Conservation (phyloP, 1,284 basidiomycete species). For the Phylloporus sp. region DNA sequence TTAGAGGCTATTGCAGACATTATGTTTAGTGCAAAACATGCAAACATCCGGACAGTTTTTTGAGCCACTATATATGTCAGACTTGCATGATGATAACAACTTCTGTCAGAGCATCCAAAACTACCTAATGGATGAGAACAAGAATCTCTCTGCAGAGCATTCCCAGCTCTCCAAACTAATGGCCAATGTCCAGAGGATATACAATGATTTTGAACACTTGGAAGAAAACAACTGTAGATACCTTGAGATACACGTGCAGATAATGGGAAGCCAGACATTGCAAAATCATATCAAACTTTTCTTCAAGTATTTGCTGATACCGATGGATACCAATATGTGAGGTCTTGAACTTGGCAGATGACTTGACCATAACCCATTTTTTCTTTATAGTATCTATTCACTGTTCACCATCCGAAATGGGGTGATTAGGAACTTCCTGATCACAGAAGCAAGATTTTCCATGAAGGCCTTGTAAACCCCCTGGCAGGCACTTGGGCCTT, state of each 20-base stretch:
- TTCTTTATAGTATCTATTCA: slow-evolving; percentile 32
- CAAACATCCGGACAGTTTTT: too few relatives aligned
- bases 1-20: too few relatives aligned
- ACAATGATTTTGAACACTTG: slow-evolving; percentile 83
- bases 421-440: slow-evolving; percentile 12
- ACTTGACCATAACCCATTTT: slow-evolving; percentile 11
- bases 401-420: slow-evolving; percentile 28
- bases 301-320: slow-evolving; percentile 36
- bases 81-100: too few relatives aligned
- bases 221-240: slow-evolving; percentile 83
- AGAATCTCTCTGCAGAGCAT: slow-evolving; percentile 76
- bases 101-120: slow-evolving; percentile 71
- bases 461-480: slow-evolving; percentile 13
- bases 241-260: slow-evolving; percentile 82
- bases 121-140: slow-evolving; percentile 86
- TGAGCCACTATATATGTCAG: too few relatives aligned
- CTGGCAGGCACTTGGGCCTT: slow-evolving; percentile 12
- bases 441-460: slow-evolving; percentile 2
- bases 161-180: slow-evolving; percentile 86
- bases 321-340: slow-evolving; percentile 37
- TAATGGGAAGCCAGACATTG: slow-evolving; percentile 80
- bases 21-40: too few relatives aligned
- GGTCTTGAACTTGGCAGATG: slow-evolving; percentile 8
- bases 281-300: slow-evolving; percentile 39
- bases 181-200: slow-evolving; percentile 88